These are phyloP conservation scores for Mollisia scopiformis DNA, from an alignment of 2,329 filamentous ascomycete species.

Conservation along the genomic window DNA sequence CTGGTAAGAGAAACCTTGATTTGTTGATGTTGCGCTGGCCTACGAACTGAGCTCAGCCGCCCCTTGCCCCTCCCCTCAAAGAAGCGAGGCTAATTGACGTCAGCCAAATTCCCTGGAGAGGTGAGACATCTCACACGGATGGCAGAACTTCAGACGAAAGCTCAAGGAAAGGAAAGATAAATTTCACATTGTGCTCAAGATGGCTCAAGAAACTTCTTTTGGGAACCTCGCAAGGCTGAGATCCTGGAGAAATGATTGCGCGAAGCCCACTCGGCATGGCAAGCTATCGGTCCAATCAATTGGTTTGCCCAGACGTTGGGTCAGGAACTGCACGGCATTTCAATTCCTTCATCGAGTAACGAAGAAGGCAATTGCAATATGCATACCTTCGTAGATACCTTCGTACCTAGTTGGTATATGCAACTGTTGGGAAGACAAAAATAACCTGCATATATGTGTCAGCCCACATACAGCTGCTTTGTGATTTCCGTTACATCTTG, in stretches of 20 bases:
- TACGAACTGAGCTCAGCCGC: background rate
- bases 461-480: background rate
- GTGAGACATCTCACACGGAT: background rate
- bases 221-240: background rate
- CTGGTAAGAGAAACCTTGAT: background rate
- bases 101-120: background rate
- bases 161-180: too few relatives aligned
- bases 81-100: conserved; percentile 3
- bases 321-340: background rate
- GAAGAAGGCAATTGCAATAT: background rate
- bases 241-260: background rate
- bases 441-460: background rate
- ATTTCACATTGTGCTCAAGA: too few relatives aligned
- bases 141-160: background rate
- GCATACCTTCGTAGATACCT: background rate
- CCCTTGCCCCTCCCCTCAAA: background rate
- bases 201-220: background rate
- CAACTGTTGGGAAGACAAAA: background rate
- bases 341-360: background rate
- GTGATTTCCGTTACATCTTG: background rate
- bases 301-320: background rate
- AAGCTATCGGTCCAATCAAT: background rate
- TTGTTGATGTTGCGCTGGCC: background rate
- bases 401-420: too few relatives aligned
- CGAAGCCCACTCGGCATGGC: background rate